These are phyloP conservation scores for Coemansia sp. DNA, from an alignment of 192 early-diverging fungal genomes.

Conservation along the genomic window DNA sequence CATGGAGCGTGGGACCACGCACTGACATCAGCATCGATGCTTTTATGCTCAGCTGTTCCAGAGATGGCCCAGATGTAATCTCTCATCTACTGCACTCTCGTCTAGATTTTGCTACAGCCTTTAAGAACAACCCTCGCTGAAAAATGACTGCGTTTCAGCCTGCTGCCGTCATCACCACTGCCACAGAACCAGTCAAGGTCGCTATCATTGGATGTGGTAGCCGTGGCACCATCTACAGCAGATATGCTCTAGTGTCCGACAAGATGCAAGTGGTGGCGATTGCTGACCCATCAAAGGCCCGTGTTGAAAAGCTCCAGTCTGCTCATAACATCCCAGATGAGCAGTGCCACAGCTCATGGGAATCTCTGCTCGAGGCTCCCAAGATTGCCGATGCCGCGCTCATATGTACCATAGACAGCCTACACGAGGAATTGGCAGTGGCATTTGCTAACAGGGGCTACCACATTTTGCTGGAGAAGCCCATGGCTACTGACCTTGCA, in stretches of 20 bases:
- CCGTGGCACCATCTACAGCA: constrained; percentile 20
- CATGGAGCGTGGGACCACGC: neutral
- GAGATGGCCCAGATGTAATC: neutral
- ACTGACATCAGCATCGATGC: neutral
- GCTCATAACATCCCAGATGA: neutral
- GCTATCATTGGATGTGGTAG: constrained; percentile 22
- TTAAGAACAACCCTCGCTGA: neutral
- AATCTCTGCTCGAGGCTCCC: constrained; percentile 34
- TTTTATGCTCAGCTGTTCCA: neutral
- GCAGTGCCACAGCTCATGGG: constrained; percentile 15
- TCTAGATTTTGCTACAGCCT: neutral
- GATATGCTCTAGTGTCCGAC: constrained; percentile 13
- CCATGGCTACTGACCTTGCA: constrained; percentile 59
- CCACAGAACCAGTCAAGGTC: constrained; percentile 14
- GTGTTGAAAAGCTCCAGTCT: constrained; percentile 23
- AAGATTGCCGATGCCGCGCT: constrained; percentile 57
- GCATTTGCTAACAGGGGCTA: constrained; percentile 59
- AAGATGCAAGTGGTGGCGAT: constrained; percentile 56
- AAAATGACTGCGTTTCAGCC: neutral
- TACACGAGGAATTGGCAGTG: constrained; percentile 57
- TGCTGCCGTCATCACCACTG: neutral
- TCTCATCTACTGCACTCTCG: neutral
- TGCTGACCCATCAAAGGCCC: constrained; percentile 51
- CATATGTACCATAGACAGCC: constrained; percentile 57
- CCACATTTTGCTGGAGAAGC: constrained; percentile 71